phyloP scores from a whole-genome alignment of 2,329 filamentous ascomycete genomes.

The Pseudogymnoascus sp. region DNA sequence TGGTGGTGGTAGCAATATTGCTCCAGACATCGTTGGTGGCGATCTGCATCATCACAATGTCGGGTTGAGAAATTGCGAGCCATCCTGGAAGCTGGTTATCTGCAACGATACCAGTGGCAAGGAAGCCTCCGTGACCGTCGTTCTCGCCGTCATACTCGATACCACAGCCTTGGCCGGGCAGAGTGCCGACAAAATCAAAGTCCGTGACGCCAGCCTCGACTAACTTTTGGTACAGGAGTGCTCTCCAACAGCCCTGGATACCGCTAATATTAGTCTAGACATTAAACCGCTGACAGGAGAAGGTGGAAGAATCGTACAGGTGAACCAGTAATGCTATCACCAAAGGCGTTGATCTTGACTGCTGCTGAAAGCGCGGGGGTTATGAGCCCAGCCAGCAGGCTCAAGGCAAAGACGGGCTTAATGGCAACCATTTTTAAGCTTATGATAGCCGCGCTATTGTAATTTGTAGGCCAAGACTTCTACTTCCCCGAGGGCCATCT shows the following conservation, averaged over 20 bases:
- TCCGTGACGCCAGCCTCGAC: slow-evolving; percentile 25
- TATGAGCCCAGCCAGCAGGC: neutral
- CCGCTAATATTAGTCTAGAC: neutral
- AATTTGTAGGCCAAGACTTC: neutral
- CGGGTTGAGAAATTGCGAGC: slow-evolving; percentile 31
- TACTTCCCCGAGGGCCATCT: neutral
- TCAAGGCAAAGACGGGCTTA: neutral
- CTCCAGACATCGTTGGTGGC: slow-evolving; percentile 36
- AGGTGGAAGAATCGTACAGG: neutral
- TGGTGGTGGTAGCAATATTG: slow-evolving; percentile 27
- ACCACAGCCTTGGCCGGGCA: slow-evolving; percentile 28
- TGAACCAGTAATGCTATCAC: slow-evolving; percentile 2
- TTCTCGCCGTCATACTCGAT: slow-evolving; percentile 35
- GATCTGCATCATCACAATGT: slow-evolving; percentile 39
- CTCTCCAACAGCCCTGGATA: slow-evolving; percentile 26
- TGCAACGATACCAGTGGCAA: slow-evolving; percentile 31
- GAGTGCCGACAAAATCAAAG: slow-evolving; percentile 30
- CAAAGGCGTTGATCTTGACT: neutral
- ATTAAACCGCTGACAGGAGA: neutral
- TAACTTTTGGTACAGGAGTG: slow-evolving; percentile 28
- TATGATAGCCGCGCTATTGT: neutral
- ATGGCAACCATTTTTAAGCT: neutral
- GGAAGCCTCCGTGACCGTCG: slow-evolving; percentile 36
- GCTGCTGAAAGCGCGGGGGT: neutral
- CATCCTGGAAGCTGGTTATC: slow-evolving; percentile 32